phyloP scores from a whole-genome alignment of 148 eudicot species.

The Vaccinium corymbosum region DNA sequence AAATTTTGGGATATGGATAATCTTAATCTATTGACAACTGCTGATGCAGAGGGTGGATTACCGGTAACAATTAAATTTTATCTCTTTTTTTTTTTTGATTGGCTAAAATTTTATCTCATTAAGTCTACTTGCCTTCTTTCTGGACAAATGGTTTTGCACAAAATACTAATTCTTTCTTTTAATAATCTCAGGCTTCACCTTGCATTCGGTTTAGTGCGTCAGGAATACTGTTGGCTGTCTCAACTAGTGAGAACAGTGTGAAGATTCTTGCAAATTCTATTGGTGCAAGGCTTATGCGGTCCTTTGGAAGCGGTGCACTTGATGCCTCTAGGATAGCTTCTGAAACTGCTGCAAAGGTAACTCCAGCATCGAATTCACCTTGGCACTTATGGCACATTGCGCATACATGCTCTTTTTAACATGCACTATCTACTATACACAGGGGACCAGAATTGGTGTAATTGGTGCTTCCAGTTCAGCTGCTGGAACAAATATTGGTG shows the following conservation, averaged over 20 bases:
- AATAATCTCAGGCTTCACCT: slow-evolving; percentile 31
- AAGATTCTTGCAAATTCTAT: slow-evolving; percentile 72
- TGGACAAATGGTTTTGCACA: not conserved
- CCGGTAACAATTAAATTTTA: slow-evolving; percentile 41
- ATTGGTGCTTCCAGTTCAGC: slow-evolving; percentile 38
- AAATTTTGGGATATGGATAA: slow-evolving; percentile 76
- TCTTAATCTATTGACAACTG: slow-evolving; percentile 36
- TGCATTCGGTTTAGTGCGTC: slow-evolving; percentile 79
- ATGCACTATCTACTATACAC: slow-evolving; percentile 16
- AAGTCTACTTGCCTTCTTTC: not conserved
- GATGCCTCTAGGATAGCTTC: slow-evolving; percentile 54
- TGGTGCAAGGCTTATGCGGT: slow-evolving; percentile 56
- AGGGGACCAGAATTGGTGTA: slow-evolving; percentile 32
- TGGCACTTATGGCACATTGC: not conserved
- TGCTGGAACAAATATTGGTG: slow-evolving; percentile 32
- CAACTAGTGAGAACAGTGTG: slow-evolving; percentile 63
- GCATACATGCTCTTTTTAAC: not conserved
- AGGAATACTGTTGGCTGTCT: slow-evolving; percentile 75
- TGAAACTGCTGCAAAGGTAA: slow-evolving; percentile 57
- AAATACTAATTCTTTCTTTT: slow-evolving; percentile 1
- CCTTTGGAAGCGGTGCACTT: slow-evolving; percentile 46
- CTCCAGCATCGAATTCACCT: not conserved
- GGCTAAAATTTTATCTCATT: not conserved
- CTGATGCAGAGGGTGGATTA: slow-evolving; percentile 66
- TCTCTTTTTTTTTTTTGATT: not conserved